phyloP scores from a whole-genome alignment of 2,329 filamentous ascomycete genomes.

The Sporothrix euskadiensis region DNA sequence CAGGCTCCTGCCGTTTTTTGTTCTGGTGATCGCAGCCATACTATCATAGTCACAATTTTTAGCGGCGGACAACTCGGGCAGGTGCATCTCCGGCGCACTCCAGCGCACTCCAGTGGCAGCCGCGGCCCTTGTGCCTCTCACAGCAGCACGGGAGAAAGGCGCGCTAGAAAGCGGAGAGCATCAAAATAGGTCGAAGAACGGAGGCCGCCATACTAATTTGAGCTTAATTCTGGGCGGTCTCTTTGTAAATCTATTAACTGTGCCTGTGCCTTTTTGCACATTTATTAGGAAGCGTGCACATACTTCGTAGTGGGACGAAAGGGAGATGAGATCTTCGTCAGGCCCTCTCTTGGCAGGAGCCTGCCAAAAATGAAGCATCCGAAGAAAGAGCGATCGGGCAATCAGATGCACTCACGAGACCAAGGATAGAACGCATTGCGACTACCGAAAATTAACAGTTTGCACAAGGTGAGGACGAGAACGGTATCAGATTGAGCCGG shows the following conservation, averaged over 20 bases:
- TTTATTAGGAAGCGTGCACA: background rate
- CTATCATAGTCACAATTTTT: background rate
- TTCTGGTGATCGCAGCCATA: background rate
- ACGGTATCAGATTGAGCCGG: background rate
- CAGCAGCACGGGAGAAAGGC: slow-evolving; percentile 6
- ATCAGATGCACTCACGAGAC: background rate
- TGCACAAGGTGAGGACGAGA: background rate
- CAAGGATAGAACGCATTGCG: background rate
- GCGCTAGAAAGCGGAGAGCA: slow-evolving; percentile 17
- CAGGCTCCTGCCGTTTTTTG: background rate
- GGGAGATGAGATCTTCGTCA: slow-evolving; percentile 12
- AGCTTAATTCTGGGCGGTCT: slow-evolving; percentile 5
- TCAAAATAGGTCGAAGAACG: background rate
- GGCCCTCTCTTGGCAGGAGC: background rate
- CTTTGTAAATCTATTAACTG: background rate
- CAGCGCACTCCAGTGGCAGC: background rate
- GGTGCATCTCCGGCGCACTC: background rate
- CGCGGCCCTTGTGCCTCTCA: background rate
- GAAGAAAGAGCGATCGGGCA: background rate
- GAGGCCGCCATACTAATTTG: slow-evolving; percentile 2
- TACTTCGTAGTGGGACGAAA: background rate
- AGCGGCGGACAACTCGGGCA: background rate
- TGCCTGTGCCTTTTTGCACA: background rate
- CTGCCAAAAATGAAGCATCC: background rate
- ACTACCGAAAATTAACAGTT: background rate